These are phyloP conservation scores for Geosmithia flava DNA, from an alignment of 2,329 filamentous ascomycete species.

Conservation along the genomic window DNA sequence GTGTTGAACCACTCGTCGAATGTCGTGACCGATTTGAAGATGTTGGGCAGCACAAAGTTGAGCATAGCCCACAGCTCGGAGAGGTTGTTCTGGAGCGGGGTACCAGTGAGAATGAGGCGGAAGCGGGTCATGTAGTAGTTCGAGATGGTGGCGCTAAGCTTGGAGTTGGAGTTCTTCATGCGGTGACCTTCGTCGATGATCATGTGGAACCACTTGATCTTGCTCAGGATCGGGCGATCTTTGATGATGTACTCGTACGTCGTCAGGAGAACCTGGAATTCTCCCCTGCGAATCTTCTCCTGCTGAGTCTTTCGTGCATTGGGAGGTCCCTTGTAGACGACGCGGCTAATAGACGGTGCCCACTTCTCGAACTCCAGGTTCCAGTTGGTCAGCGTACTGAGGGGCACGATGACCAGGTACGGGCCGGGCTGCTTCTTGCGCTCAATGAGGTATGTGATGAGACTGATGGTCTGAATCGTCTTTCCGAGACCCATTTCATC, in stretches of 20 bases:
- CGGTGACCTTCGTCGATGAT: conserved; percentile 98
- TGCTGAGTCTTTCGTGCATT: conserved; percentile 80
- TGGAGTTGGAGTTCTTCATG: conserved; percentile 98
- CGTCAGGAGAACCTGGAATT: conserved; percentile 92
- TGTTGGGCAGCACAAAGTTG: conserved; percentile 95
- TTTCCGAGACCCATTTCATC: conserved; percentile 99
- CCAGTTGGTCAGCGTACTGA: conserved; percentile 98
- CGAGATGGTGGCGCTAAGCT: conserved; percentile 87
- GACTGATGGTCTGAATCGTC: conserved; percentile 96
- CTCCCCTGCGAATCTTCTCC: conserved; percentile 84
- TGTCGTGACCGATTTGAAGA: conserved; percentile 97
- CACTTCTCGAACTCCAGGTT: conserved; percentile 98
- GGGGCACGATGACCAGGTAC: conserved; percentile 90
- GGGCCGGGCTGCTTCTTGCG: conserved; percentile 85
- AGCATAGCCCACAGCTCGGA: conserved; percentile 95
- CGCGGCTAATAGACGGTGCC: conserved; percentile 74
- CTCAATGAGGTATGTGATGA: conserved; percentile 96
- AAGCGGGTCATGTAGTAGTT: conserved; percentile 92
- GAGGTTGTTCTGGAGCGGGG: conserved; percentile 92
- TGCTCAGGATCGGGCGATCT: conserved; percentile 85
- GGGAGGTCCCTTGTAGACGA: conserved; percentile 96
- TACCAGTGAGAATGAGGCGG: conserved; percentile 93
- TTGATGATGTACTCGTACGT: conserved; percentile 99
- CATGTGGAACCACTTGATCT: conserved; percentile 99
- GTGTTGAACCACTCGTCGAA: conserved; percentile 99